Evolutionary conservation across 495 filamentous ascomycete genomes (phyloP).

Genomic region (Lasiosphaeria miniovina): DNA sequence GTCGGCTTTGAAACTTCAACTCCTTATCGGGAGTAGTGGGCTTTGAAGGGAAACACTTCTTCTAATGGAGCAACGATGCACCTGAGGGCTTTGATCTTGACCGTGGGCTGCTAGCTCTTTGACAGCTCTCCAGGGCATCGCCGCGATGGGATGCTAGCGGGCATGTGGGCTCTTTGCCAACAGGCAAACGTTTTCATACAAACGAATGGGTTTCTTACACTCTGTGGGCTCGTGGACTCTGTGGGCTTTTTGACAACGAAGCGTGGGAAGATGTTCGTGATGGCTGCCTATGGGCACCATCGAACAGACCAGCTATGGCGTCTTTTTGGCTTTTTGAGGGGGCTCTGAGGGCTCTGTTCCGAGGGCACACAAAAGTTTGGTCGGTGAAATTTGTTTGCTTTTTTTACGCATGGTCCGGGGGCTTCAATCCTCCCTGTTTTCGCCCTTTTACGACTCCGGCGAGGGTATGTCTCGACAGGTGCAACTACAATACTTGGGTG

Average conservation of each 20-base stretch:
- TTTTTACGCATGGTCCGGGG: background rate
- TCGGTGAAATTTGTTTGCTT: constrained; percentile 5
- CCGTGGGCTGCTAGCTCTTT: constrained; percentile 51
- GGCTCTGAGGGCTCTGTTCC: constrained; percentile 24
- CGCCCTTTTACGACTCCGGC: background rate
- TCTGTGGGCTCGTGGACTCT: constrained; percentile 47
- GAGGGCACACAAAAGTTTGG: constrained; percentile 20
- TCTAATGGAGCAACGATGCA: constrained; percentile 43
- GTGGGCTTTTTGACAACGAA: constrained; percentile 29
- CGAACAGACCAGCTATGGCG: constrained; percentile 1
- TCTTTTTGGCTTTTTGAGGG: constrained; percentile 21
- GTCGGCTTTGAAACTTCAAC: constrained; percentile 47
- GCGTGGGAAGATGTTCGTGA: constrained; percentile 6
- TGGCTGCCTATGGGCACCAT: background rate
- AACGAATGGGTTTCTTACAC: constrained; percentile 28
- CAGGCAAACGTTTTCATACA: constrained; percentile 4
- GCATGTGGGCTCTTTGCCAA: constrained; percentile 13
- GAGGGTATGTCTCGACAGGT: constrained; percentile 2
- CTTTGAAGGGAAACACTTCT: constrained; percentile 47
- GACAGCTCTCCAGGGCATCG: constrained; percentile 35
- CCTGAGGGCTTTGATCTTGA: constrained; percentile 41
- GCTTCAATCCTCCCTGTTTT: background rate
- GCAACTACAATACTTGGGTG: background rate
- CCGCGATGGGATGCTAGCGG: constrained; percentile 18
- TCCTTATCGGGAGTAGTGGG: constrained; percentile 38